Percentiles rank a stretch among this genome's conserved stretches.
Evolutionary conservation across 352 stramenopile species (phyloP).

Genomic region (Phytophthora pini): DNA sequence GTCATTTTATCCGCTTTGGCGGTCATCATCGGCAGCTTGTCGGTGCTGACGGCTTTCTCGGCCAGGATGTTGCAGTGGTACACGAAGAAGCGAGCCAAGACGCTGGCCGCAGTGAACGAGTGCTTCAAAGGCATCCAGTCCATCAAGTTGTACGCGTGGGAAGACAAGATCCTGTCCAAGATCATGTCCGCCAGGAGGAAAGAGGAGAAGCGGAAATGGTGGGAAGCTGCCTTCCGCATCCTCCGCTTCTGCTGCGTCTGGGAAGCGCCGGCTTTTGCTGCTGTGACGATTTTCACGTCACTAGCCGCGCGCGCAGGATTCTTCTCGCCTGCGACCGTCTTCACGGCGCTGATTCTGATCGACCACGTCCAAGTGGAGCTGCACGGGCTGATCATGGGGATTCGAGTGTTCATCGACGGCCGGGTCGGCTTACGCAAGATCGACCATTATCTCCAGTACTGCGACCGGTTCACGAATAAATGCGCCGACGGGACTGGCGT

Average conservation of each 20-base stretch:
- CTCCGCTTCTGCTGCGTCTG: conserved; percentile 46
- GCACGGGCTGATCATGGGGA: conserved; percentile 41
- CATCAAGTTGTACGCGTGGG: conserved; percentile 53
- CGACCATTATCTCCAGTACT: conserved; percentile 31
- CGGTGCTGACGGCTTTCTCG: conserved; percentile 33
- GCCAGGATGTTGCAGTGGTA: conserved; percentile 35
- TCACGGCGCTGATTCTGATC: conserved; percentile 46
- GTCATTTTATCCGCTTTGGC: conserved; percentile 36
- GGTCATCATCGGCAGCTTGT: conserved; percentile 32
- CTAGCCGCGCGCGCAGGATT: conserved; percentile 28
- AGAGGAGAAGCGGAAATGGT: conserved; percentile 37
- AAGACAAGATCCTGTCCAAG: conserved; percentile 48
- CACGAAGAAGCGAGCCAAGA: conserved; percentile 50
- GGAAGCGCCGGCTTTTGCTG: conserved; percentile 43
- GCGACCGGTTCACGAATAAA: conserved; percentile 18
- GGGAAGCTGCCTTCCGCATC: conserved; percentile 31
- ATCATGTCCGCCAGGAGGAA: conserved; percentile 42
- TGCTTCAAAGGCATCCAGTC: conserved; percentile 54
- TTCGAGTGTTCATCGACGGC: conserved; percentile 37
- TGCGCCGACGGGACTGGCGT: neutral
- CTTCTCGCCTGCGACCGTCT: conserved; percentile 45
- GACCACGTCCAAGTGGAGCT: conserved; percentile 43
- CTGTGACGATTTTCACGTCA: conserved; percentile 43
- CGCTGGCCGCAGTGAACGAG: conserved; percentile 42
- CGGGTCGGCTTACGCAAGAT: conserved; percentile 32